Evolutionary conservation across 2,329 filamentous ascomycete genomes (phyloP).

Genomic region (Clonostachys chloroleuca): DNA sequence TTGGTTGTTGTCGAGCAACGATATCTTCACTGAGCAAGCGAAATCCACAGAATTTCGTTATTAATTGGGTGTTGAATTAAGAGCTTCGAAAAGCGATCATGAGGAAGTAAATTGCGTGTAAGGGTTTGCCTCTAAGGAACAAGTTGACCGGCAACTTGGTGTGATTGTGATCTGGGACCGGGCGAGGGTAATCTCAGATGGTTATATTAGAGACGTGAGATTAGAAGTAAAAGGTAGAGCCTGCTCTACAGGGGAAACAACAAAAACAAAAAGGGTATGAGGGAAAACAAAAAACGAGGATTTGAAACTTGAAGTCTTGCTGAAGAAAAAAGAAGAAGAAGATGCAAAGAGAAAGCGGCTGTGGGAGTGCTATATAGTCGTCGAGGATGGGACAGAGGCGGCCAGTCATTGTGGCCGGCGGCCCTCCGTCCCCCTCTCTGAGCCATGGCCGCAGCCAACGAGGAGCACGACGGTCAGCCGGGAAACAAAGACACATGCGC

Average conservation of each 20-base stretch:
- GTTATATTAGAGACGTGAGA: constrained; percentile 19
- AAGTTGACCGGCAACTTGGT: constrained; percentile 32
- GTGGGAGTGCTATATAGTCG: constrained; percentile 18
- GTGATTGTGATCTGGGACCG: constrained; percentile 5
- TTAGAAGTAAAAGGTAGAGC: constrained; percentile 40
- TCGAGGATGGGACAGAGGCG: neutral
- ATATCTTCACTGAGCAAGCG: constrained; percentile 45
- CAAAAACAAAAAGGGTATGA: constrained; percentile 29
- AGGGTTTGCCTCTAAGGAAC: constrained; percentile 21
- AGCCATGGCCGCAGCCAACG: neutral
- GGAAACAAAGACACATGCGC: neutral
- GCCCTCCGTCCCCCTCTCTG: neutral
- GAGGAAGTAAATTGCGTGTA: constrained; percentile 7
- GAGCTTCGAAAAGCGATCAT: constrained; percentile 14
- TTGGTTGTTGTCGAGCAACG: constrained; percentile 21
- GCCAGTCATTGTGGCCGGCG: neutral
- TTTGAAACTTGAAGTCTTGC: constrained; percentile 58
- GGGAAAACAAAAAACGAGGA: constrained; percentile 42
- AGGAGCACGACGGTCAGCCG: neutral
- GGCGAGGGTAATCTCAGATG: constrained; percentile 4
- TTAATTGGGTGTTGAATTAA: constrained; percentile 28
- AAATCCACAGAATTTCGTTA: constrained; percentile 48
- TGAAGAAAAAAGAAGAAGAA: constrained; percentile 50
- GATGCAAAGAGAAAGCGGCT: constrained; percentile 25
- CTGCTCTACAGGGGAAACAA: constrained; percentile 44